Evolutionary conservation across 2,329 filamentous ascomycete genomes (phyloP), one percentile per base, ranked within the genome.

Genomic region (Aureobasidium sp.): DNA sequence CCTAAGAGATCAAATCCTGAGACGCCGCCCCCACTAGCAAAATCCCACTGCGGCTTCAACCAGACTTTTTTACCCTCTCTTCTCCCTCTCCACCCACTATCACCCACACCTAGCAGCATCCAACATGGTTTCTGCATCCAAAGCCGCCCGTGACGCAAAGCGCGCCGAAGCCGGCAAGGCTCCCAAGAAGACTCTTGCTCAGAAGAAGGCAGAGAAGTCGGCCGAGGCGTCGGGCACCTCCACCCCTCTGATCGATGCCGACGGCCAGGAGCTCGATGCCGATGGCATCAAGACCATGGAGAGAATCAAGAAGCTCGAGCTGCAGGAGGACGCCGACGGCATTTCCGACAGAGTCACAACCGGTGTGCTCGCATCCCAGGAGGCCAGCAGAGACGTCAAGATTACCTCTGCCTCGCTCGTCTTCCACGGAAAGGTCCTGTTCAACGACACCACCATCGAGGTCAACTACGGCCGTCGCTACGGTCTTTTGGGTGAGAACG

Each of bases 321-420:
- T 92, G 61, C 95, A 99, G 80, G 89, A 96, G 84, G 94, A 99
- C 80, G 90, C 96, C 80, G 86, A 96, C 75, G 94, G 94, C 72
- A 83, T 99, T 67, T 97, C 94, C 15, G 94, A 99, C 78, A 89
- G 94, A 77, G 94, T 99, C 76, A 99, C 95, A 65, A 99, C 94
- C 64, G 94, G 94, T 84, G 94, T 99, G 62, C 82, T 99, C 65
- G 83, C 92, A 41, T 99, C 94, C 48, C 85, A 93, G 66, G 78
- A 84, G 66, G 82, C 89, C 68, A 95, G 89, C 80, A 89, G 90
- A 78, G 94, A 99, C 78, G 91, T 96, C 77, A 99, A 99, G 83
- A 94, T 99, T 76, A 96, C 88, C 68, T 96, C 91, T 62, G 85
- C 87, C 71, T 96, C 89, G 66, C 82, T 99, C 69, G 93, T 97